Base-by-base conservation (phyloP, 768 basidiomycete genomes). In the Lactarius evosmus region DNA sequence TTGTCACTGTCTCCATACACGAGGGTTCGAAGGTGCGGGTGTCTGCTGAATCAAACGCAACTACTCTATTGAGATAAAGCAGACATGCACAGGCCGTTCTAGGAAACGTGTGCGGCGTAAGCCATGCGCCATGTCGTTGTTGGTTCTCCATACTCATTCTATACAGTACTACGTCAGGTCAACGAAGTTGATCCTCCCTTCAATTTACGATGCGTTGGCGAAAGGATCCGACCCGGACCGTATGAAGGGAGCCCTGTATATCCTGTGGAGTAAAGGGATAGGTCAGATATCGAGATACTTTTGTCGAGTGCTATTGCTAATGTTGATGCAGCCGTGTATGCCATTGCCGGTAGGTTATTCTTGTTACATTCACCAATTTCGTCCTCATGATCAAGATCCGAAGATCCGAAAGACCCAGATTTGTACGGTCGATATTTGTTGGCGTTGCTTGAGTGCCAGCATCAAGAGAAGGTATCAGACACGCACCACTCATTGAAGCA, bases 201-300 rank as follows among this genome's bases (percentile, higher is more conserved):
- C 76, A 25, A 74, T 89, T 52, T 85, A 87, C 69, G 78, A 80
- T 63, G 84, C 87, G 5, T 75, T 92, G 55, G 75, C 75, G 60
- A 88, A 85, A 70, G 93, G 90, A 7, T 86, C 83, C 62, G 93
- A 95, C 71, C 89, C 93, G 11, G 95, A 98, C 74, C 82, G 89
- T 29, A 95, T 97, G 86, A 98, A 98, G 76, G 96, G 96, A 8
- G 93, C 93, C 19, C 78, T 96, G 44, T 95, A 94, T 72, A 79
- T 91, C 22, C 74, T 92, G 11, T 85, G 85, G 77, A 86, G 87
- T 69, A 89, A 88, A 74, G 86, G 83, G 33, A 86, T 80, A 59
- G 81, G 88, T 88, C 66, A 50, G 83, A 69, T 41, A 14, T 57
- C 4, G 29, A 56, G 3, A 63, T 52, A 53, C 7, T 58, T 36